Percentiles rank a stretch among this genome's conserved stretches.
Evolutionary conservation across 495 filamentous ascomycete species (phyloP).

Genomic region (Daldinia concentrica): DNA sequence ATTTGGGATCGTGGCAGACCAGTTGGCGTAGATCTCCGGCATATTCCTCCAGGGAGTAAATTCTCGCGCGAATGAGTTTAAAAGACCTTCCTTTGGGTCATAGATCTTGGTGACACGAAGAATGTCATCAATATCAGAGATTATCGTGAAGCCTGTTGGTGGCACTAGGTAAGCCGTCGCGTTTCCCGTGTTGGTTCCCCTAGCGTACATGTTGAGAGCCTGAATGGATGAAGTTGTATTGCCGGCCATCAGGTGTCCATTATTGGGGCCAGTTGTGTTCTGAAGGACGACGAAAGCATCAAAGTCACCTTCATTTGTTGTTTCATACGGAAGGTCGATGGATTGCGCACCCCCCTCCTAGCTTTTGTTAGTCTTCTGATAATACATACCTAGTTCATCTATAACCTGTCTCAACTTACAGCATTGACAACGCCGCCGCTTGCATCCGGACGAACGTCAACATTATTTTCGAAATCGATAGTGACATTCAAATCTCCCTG

Average conservation of each 20-base stretch:
- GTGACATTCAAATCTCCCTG: constrained; percentile 69
- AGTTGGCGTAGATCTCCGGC: constrained; percentile 76
- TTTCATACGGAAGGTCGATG: constrained; percentile 64
- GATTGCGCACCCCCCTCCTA: constrained; percentile 63
- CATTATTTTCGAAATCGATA: constrained; percentile 66
- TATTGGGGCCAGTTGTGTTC: constrained; percentile 59
- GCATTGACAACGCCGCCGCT: constrained; percentile 49
- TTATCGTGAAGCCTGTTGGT: constrained; percentile 69
- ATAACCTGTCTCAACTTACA: constrained; percentile 39
- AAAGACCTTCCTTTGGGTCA: constrained; percentile 72
- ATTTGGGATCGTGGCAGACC: constrained; percentile 66
- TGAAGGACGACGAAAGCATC: constrained; percentile 69
- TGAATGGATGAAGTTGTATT: constrained; percentile 70
- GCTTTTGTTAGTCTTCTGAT: neutral
- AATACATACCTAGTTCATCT: neutral
- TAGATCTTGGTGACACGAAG: constrained; percentile 86
- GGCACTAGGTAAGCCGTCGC: constrained; percentile 80
- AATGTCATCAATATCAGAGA: constrained; percentile 83
- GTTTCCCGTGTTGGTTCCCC: constrained; percentile 71
- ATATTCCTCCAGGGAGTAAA: constrained; percentile 81
- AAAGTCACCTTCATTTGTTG: constrained; percentile 74
- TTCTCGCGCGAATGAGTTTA: constrained; percentile 78
- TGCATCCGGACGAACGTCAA: constrained; percentile 44
- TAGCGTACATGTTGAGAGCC: constrained; percentile 70
- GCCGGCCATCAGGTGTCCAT: constrained; percentile 60